These are phyloP conservation scores for Aspergillus heteromorphus DNA, from an alignment of 495 filamentous ascomycete species.

Conservation along the genomic window DNA sequence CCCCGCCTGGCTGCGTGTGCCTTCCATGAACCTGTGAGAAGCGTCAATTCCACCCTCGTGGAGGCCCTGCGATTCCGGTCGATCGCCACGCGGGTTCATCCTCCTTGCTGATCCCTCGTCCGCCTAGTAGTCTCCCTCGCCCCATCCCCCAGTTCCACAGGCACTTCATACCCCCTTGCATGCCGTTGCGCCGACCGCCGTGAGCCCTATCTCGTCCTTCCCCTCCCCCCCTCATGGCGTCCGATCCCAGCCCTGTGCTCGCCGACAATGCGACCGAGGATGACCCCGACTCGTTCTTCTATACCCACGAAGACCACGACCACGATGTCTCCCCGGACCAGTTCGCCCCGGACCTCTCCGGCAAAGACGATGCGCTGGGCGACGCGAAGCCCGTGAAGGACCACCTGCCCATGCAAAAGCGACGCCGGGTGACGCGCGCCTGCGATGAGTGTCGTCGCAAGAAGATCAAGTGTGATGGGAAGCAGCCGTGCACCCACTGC, in stretches of 20 bases:
- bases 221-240: slow-evolving; percentile 14
- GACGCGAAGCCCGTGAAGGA: slow-evolving; percentile 31
- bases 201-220: not conserved
- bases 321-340: slow-evolving; percentile 22
- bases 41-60: slow-evolving; percentile 20
- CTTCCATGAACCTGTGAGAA: slow-evolving; percentile 20
- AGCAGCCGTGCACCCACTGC: slow-evolving; percentile 96
- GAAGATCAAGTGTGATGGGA: slow-evolving; percentile 98
- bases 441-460: slow-evolving; percentile 96
- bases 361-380: slow-evolving; percentile 11
- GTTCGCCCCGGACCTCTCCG: slow-evolving; percentile 13
- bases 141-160: not conserved
- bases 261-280: slow-evolving; percentile 32
- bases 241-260: slow-evolving; percentile 14
- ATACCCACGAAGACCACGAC: slow-evolving; percentile 27
- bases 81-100: slow-evolving; percentile 15
- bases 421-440: slow-evolving; percentile 80
- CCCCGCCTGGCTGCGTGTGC: not conserved
- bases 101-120: slow-evolving; percentile 9
- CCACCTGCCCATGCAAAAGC: slow-evolving; percentile 69
- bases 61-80: slow-evolving; percentile 19
- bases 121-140: not conserved
- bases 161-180: slow-evolving; percentile 10
- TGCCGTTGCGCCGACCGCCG: slow-evolving; percentile 12
- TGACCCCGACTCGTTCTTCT: slow-evolving; percentile 23